Conservation (phyloP, 176 grass and related monocot species). For the Cenchrus purpureus region DNA sequence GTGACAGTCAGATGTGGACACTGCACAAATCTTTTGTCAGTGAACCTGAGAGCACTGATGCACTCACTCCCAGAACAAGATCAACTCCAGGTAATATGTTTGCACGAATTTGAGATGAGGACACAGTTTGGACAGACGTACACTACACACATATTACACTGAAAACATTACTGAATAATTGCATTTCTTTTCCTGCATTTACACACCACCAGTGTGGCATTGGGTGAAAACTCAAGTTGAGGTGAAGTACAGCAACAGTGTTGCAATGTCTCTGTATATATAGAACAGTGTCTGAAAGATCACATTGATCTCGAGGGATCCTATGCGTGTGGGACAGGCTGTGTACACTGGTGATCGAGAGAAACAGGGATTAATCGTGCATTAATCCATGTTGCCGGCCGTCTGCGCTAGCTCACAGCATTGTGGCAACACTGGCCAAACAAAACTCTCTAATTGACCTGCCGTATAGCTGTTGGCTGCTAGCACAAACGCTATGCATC, state of each 20-base stretch:
- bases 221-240: not conserved
- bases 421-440: conserved; percentile 6
- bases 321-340: not conserved
- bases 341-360: not conserved
- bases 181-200: not conserved
- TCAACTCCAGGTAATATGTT: conserved; percentile 50
- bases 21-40: conserved; percentile 66
- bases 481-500: not conserved
- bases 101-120: not conserved
- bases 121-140: not conserved
- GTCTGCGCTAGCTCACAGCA: not conserved
- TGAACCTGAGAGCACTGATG: conserved; percentile 47
- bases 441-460: not conserved
- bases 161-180: not conserved
- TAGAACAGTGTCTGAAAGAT: not conserved
- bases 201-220: too few species aligned
- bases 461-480: conserved; percentile 17
- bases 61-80: conserved; percentile 51
- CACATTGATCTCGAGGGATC: not conserved
- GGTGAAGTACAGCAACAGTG: not conserved
- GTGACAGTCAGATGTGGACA: conserved; percentile 69
- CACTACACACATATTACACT: not conserved
- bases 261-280: not conserved
- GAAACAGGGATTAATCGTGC: not conserved
- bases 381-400: not conserved